Evolutionary conservation across 768 basidiomycete species (phyloP), one percentile per base, ranked within the genome.

Genomic region (Pisolithus albus): DNA sequence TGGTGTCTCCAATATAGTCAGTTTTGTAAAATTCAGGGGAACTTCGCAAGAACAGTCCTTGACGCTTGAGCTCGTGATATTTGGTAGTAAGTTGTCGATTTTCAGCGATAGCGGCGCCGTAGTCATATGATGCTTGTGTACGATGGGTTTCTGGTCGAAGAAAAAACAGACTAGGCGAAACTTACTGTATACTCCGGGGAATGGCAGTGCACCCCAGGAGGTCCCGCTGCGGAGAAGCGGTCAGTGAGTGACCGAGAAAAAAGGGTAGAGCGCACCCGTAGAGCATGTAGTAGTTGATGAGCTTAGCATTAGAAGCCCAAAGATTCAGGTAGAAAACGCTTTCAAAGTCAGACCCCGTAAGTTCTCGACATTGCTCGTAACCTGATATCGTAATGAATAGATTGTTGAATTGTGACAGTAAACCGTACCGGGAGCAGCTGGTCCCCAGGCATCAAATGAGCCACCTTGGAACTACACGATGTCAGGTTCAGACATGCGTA

Each of bases 251-350:
- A 9, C 23, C 0, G 16, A 3, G 38, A 41, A 19, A 51, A 39
- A 36, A 37, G 37, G 30, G 7, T 32, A 13, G 6, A 49, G 24
- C 69, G 24, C 62, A 85, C 85, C 85, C 88, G 58, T 82, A 89
- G 49, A 89, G 57, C 91, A 92, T 92, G 66, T 92, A 92, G 55
- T 86, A 88, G 59, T 80, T 89, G 52, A 91, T 81, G 42, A 92
- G 59, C 60, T 91, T 92, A 1, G 81, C 86, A 65, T 91, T 92
- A 46, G 79, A 77, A 9, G 89, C 88, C 84, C 85, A 89, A 42
- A 88, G 73, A 48, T 86, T 72, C 52, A 81, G 75, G 58, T 92
- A 81, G 66, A 90, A 92, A 6, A 92, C 91, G 39, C 81, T 84
- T 66, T 83, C 76, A 66, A 89, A 91, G 59, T 84, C 74, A 1